phyloP scores from a whole-genome alignment of 441 rosid genomes.

The Erodium moschatum region DNA sequence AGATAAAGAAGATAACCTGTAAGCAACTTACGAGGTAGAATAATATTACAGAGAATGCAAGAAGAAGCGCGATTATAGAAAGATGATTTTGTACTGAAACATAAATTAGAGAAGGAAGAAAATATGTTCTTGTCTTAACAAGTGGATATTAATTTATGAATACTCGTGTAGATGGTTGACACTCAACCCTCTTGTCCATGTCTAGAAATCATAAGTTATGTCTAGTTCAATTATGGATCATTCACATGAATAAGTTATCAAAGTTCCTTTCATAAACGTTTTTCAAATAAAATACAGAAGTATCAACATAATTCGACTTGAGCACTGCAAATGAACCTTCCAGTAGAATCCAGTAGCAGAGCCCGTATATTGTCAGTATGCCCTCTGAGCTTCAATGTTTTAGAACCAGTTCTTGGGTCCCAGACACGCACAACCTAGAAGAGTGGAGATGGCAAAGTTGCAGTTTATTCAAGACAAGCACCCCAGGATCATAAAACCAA shows the following conservation, averaged over 20 bases:
- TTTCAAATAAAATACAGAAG: not conserved
- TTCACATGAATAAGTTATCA: not conserved
- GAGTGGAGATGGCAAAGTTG: not conserved
- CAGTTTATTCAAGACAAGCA: not conserved
- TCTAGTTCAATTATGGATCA: conserved; percentile 1
- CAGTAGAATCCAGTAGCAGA: conserved; percentile 82
- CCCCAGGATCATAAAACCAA: not conserved
- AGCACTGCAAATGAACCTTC: conserved; percentile 48
- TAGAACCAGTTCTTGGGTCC: conserved; percentile 96
- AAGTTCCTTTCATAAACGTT: not conserved
- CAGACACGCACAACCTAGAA: conserved; percentile 92
- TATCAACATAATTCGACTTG: conserved; percentile 12
- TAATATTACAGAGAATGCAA: not conserved
- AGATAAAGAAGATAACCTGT: not conserved
- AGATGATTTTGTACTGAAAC: not conserved
- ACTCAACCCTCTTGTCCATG: not conserved
- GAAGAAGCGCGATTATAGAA: not conserved
- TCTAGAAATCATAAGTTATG: not conserved
- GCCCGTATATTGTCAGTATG: conserved; percentile 95
- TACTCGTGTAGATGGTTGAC: not conserved
- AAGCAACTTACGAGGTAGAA: not conserved
- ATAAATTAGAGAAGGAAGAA: too few relatives aligned
- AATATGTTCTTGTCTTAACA: not conserved
- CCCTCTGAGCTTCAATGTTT: conserved; percentile 92
- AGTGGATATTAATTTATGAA: not conserved